Evolutionary conservation across 2,329 filamentous ascomycete genomes (phyloP), one percentile per base, ranked within the genome.

Genomic region (Penicillium sp.): DNA sequence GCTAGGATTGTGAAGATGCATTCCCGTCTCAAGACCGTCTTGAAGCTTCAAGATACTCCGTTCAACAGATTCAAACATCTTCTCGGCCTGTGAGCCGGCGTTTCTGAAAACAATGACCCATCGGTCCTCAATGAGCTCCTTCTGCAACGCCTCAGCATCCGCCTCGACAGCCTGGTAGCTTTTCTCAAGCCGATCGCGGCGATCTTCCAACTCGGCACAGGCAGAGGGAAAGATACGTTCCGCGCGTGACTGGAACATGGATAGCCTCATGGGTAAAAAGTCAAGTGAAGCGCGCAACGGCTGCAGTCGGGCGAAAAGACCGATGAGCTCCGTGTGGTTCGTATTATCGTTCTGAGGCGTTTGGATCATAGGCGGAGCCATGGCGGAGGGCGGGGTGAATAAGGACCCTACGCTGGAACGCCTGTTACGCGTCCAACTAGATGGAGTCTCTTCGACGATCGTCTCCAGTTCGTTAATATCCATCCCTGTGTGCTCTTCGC

Each of bases 41-140:
- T 86, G 88, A 41, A 99, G 83, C 78, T 96, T 96, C 51, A 83
- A 79, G 62, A 96, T 87, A 73, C 93, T 97, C 66, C 94, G 86
- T 73, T 96, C 91, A 23, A 98, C 92, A 3, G 93, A 97, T 69
- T 97, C 92, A 73, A 92, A 94, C 93, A 99, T 97, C 81, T 97
- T 97, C 69, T 95, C 88, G 5, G 95, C 94, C 77, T 97, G 93
- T 61, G 90, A 86, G 15, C 93, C 93, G 17, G 95, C 95, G 67
- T 95, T 94, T 60, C 94, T 88, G 81, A 99, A 99, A 41, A 98
- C 93, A 57, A 96, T 85, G 48, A 99, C 89, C 95, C 95, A 99
- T 60, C 93, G 89, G 73, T 99, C 95, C 75, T 99, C 95, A 30
- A 93, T 93, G 4, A 99, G 83, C 75, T 99, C 95, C 74, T 93